phyloP scores from a whole-genome alignment of 306 rosid genomes.

The Begonia loranthoides region DNA sequence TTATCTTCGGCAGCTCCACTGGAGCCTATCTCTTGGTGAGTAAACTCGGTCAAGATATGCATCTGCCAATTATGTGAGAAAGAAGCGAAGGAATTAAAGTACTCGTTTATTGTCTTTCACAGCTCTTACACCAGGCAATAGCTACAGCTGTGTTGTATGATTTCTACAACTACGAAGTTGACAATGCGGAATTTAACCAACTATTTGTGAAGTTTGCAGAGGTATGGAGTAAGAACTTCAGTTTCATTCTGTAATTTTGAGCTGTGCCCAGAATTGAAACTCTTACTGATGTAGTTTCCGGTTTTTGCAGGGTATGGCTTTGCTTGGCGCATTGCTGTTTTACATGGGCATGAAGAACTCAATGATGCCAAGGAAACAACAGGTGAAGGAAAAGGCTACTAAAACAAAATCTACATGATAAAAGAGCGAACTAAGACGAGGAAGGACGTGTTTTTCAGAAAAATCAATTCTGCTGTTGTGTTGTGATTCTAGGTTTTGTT shows the following conservation, averaged over 20 bases:
- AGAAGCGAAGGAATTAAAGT: not conserved
- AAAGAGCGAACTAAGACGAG: no score
- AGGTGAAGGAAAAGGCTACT: constrained; percentile 25
- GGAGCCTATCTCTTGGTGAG: constrained; percentile 56
- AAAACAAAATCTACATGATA: constrained; percentile 39
- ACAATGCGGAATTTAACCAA: constrained; percentile 37
- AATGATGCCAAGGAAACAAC: constrained; percentile 29
- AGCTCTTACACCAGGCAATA: constrained; percentile 54
- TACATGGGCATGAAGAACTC: constrained; percentile 46
- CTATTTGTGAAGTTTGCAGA: constrained; percentile 50
- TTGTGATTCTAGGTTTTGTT: no score
- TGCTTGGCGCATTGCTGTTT: constrained; percentile 58
- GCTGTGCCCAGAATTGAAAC: not conserved
- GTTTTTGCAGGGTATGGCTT: constrained; percentile 42
- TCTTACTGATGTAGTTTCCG: not conserved
- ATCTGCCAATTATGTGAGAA: not conserved
- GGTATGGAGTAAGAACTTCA: constrained; percentile 18
- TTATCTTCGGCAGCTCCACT: constrained; percentile 38
- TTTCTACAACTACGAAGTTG: constrained; percentile 53
- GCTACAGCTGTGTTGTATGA: constrained; percentile 45
- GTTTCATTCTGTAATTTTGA: not conserved
- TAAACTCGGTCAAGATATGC: not conserved
- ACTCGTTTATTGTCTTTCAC: constrained; percentile 1
- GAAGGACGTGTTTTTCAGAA: no score
- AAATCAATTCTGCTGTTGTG: no score